phyloP scores from a whole-genome alignment of 345 rosid species.

The Stellera chamaejasme region DNA sequence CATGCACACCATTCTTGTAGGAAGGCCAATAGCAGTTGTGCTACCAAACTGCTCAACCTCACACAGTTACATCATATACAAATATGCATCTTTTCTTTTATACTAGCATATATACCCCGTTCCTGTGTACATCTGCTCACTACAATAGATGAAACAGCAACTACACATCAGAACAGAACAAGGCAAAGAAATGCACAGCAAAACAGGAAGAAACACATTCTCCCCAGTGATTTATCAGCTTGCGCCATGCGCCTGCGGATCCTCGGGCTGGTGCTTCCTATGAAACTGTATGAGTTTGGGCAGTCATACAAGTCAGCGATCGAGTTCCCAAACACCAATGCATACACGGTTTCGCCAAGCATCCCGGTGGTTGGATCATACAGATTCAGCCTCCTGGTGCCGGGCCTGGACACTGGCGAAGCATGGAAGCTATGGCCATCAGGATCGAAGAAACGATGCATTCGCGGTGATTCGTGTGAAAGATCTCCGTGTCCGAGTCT shows the following conservation, averaged over 20 bases:
- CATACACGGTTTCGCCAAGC: slow-evolving; percentile 60
- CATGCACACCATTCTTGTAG: no score
- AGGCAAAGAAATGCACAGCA: slow-evolving; percentile 71
- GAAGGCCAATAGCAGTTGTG: no score
- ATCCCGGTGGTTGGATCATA: slow-evolving; percentile 44
- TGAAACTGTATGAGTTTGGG: slow-evolving; percentile 47
- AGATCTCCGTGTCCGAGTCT: slow-evolving; percentile 17
- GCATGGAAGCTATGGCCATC: slow-evolving; percentile 22
- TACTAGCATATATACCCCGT: no score
- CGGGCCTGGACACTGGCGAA: slow-evolving; percentile 27
- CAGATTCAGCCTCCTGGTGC: slow-evolving; percentile 25
- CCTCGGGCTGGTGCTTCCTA: slow-evolving; percentile 45
- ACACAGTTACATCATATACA: no score
- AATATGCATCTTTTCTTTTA: no score
- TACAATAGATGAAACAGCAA: not conserved
- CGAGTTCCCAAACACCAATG: slow-evolving; percentile 53
- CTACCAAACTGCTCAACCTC: no score
- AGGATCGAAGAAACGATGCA: slow-evolving; percentile 20
- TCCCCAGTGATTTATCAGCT: slow-evolving; percentile 60
- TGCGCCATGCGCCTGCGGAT: slow-evolving; percentile 65
- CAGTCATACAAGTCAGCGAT: slow-evolving; percentile 33
- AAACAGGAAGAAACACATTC: slow-evolving; percentile 64
- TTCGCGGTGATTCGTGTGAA: slow-evolving; percentile 15
- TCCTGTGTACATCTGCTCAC: no score
- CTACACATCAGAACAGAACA: slow-evolving; percentile 46